Evolutionary conservation across 129 eudicot species (phyloP), one percentile per base, ranked within the genome.

Genomic region (Erigeron canadensis): DNA sequence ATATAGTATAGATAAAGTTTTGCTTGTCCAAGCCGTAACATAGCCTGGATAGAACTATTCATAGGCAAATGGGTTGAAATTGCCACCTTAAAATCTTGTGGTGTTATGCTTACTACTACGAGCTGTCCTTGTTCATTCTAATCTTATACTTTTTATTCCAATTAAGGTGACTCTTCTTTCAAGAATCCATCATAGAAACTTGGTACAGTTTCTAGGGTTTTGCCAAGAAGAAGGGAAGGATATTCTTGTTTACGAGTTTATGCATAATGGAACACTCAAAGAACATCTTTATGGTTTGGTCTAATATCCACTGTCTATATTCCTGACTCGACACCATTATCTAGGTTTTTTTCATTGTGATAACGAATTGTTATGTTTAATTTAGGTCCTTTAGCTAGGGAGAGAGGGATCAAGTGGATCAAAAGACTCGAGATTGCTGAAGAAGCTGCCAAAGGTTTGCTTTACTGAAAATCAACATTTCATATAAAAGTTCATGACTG

Each of bases 341-440:
- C 51, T 59, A 19, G 41, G 22, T 67, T 69, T 56, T 34, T 54
- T 65, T 16, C 68, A 58, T 16, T 67, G 64, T 71, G 41, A 71
- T 68, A 41, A 19, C 0, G 15, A 74, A 63, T 37, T 28, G 53
- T 70, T 77, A 70, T 74, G 51, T 64, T 40, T 64, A 39, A 69
- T 54, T 5, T 55, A 94, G 99, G 96, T 65, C 99, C 96, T 73
- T 71, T 82, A 74, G 86, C 88, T 8, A 85, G 75, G 71, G 94
- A 84, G 53, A 74, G 80, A 38, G 82, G 89, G 59, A 84, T 90
- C 74, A 88, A 72, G 18, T 94, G 99, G 99, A 65, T 94, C 84
- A 86, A 81, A 73, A 93, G 99, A 69, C 97, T 94, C 19, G 99
- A 94, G 91, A 88, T 94, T 71, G 99, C 99, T 65, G 99, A 94